These are phyloP conservation scores for Miamiensis avidus DNA, from an alignment of 169 alveolate species.

Conservation along the genomic window DNA sequence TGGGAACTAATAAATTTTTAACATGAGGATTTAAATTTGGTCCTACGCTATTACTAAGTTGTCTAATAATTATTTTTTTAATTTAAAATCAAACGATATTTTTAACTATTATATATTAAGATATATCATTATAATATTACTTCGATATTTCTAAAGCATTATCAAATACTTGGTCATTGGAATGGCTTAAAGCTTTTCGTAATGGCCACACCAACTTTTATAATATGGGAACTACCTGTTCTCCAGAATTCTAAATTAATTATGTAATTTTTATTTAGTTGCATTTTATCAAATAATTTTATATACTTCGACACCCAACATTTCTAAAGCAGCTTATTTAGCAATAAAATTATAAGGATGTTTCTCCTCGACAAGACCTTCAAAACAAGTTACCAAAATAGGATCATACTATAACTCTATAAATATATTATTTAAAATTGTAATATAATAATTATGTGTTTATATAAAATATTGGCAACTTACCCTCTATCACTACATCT, in stretches of 20 bases:
- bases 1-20: slow-evolving; percentile 50
- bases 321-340: slow-evolving; percentile 62
- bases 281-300: background rate
- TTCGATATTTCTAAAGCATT: slow-evolving; percentile 42
- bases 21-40: slow-evolving; percentile 51
- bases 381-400: slow-evolving; percentile 73
- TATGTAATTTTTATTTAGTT: background rate
- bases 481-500: slow-evolving; percentile 34
- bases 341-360: slow-evolving; percentile 85
- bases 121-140: slow-evolving; percentile 1
- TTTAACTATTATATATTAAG: background rate
- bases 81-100: background rate
- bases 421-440: background rate
- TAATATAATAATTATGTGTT: background rate
- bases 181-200: slow-evolving; percentile 39
- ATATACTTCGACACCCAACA: slow-evolving; percentile 57
- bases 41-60: slow-evolving; percentile 46
- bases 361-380: slow-evolving; percentile 80
- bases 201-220: slow-evolving; percentile 60
- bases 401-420: slow-evolving; percentile 68
- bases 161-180: slow-evolving; percentile 46
- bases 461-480: too few species aligned
- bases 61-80: too few species aligned
- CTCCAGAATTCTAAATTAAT: slow-evolving; percentile 30
- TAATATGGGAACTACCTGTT: slow-evolving; percentile 50